Percentiles rank a stretch among this genome's conserved stretches.
phyloP scores from a whole-genome alignment of 1,139 yeast genomes.

The Geotrichum klebahnii region DNA sequence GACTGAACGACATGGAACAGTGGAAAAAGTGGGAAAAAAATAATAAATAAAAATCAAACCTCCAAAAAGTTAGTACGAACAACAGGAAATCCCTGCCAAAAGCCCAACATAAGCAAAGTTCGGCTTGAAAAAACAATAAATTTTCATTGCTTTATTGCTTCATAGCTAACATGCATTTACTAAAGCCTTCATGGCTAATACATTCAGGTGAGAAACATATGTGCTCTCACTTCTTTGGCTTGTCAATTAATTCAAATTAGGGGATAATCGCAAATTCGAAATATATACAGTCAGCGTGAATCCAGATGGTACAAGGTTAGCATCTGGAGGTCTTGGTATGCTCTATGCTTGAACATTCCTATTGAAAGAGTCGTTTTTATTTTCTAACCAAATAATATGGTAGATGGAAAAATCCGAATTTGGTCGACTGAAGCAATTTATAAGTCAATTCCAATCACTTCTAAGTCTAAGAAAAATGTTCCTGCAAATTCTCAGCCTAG shows the following conservation, averaged over 20 bases:
- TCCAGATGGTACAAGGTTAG: conserved; percentile 77
- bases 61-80: too few species aligned
- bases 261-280: conserved; percentile 76
- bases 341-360: not conserved
- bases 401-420: conserved; percentile 83
- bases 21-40: too few species aligned
- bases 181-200: conserved; percentile 21
- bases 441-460: conserved; percentile 5
- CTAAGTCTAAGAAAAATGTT: conserved; percentile 4
- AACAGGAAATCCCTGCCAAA: not conserved
- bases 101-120: not conserved
- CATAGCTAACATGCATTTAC: conserved; percentile 12
- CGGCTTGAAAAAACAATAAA: not conserved
- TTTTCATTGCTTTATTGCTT: not conserved
- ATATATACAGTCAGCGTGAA: conserved; percentile 80
- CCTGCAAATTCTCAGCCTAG: not conserved
- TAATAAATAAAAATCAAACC: too few species aligned
- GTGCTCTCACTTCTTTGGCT: not conserved
- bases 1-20: too few species aligned
- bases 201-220: conserved; percentile 13
- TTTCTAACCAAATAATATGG: not conserved
- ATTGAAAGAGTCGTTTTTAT: not conserved
- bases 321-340: conserved; percentile 79
- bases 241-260: conserved; percentile 38
- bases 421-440: conserved; percentile 59